These are phyloP conservation scores for Alternaria hordeiaustralica DNA, from an alignment of 2,329 filamentous ascomycete genomes.

Conservation along the genomic window DNA sequence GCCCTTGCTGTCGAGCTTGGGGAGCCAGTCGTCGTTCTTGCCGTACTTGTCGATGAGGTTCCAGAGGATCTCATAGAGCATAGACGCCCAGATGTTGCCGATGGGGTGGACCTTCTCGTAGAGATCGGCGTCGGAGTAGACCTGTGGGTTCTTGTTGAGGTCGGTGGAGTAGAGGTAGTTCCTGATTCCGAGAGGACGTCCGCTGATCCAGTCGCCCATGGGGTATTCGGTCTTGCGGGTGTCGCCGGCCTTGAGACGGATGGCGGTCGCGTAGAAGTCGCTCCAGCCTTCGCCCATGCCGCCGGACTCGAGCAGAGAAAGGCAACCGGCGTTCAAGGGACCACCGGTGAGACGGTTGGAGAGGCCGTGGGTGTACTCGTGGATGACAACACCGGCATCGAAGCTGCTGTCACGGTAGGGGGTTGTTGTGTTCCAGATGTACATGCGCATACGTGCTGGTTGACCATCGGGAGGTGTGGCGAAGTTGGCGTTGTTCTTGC, in stretches of 20 bases:
- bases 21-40: conserved; percentile 54
- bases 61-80: conserved; percentile 65
- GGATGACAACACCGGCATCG: conserved; percentile 66
- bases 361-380: conserved; percentile 55
- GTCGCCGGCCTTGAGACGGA: conserved; percentile 56
- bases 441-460: conserved; percentile 65
- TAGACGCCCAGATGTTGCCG: conserved; percentile 61
- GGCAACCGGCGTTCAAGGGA: conserved; percentile 60
- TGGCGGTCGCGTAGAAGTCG: conserved; percentile 62
- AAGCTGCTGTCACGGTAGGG: conserved; percentile 63
- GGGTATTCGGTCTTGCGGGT: conserved; percentile 56
- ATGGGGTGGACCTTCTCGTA: conserved; percentile 55
- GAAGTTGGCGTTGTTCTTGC: conserved; percentile 65
- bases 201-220: conserved; percentile 60
- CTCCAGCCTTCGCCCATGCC: conserved; percentile 67
- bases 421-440: conserved; percentile 59
- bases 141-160: conserved; percentile 58
- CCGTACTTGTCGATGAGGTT: conserved; percentile 64
- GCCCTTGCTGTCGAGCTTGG: conserved; percentile 52
- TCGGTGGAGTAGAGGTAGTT: conserved; percentile 60
- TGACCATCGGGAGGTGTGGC: conserved; percentile 52
- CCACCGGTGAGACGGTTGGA: conserved; percentile 67
- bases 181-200: conserved; percentile 56
- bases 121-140: conserved; percentile 55
- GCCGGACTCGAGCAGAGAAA: conserved; percentile 56